phyloP scores from a whole-genome alignment of 495 filamentous ascomycete genomes.

The Oidiodendron maius region DNA sequence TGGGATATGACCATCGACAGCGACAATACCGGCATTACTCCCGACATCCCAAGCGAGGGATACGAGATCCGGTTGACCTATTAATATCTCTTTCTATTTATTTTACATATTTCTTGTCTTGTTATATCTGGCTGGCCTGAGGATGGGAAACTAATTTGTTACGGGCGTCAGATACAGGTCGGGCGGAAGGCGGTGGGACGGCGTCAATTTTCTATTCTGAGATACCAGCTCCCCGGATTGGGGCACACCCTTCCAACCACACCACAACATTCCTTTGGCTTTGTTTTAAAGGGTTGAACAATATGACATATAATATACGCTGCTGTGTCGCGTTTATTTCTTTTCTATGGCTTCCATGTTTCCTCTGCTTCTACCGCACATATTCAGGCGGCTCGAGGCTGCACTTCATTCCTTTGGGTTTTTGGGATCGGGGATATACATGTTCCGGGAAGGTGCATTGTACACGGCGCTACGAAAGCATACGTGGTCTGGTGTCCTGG shows the following conservation, averaged over 20 bases:
- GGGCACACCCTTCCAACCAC: slow-evolving; percentile 8
- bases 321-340: neutral
- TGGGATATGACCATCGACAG: slow-evolving; percentile 44
- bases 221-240: slow-evolving; percentile 20
- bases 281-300: slow-evolving; percentile 14
- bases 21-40: slow-evolving; percentile 31
- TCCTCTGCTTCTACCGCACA: slow-evolving; percentile 8
- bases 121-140: slow-evolving; percentile 15
- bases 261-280: neutral
- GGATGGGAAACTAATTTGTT: slow-evolving; percentile 23
- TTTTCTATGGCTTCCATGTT: neutral
- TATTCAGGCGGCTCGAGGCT: slow-evolving; percentile 5
- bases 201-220: slow-evolving; percentile 18
- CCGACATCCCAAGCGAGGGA: slow-evolving; percentile 28
- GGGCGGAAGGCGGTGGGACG: slow-evolving; percentile 10
- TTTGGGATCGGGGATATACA: neutral
- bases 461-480: slow-evolving; percentile 2
- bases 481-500: neutral
- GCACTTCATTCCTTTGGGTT: slow-evolving; percentile 10
- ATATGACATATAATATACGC: slow-evolving; percentile 6
- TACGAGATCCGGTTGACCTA: slow-evolving; percentile 44
- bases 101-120: slow-evolving; percentile 2
- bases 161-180: slow-evolving; percentile 9
- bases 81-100: slow-evolving; percentile 23
- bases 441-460: neutral